Conservation (phyloP, 257 asterid species). For the Orobanche coerulescens region DNA sequence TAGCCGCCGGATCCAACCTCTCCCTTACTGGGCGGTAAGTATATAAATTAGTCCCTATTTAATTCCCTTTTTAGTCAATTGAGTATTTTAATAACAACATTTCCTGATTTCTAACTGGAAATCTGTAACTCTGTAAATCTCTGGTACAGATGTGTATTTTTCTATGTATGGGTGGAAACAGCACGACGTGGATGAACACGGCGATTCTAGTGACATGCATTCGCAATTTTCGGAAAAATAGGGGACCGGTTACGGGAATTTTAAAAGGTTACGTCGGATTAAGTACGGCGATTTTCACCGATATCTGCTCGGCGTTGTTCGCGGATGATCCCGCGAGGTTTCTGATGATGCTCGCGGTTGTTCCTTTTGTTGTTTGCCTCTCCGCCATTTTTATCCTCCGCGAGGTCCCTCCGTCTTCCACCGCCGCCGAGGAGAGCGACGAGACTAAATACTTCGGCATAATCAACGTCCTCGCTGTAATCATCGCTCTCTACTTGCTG, state of each 20-base stretch:
- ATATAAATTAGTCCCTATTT: not conserved
- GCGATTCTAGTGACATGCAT: constrained; percentile 84
- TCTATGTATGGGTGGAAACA: constrained; percentile 96
- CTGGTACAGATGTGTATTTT: constrained; percentile 66
- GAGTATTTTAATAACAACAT: not conserved
- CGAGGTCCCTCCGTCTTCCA: constrained; percentile 77
- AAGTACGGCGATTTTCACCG: constrained; percentile 97
- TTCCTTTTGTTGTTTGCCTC: constrained; percentile 71
- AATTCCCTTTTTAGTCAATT: not conserved
- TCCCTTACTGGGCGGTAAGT: constrained; percentile 85
- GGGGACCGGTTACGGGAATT: constrained; percentile 92
- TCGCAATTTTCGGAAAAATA: constrained; percentile 70
- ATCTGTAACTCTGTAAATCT: not conserved
- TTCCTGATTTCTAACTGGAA: not conserved
- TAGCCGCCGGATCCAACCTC: constrained; percentile 74
- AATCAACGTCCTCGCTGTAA: constrained; percentile 59
- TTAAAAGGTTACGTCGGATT: constrained; percentile 86
- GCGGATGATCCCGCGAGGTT: constrained; percentile 73
- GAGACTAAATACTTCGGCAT: constrained; percentile 64
- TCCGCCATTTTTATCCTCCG: constrained; percentile 74
- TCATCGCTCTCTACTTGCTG: constrained; percentile 62
- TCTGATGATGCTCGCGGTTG: constrained; percentile 57
- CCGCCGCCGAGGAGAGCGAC: constrained; percentile 47
- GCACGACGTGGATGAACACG: constrained; percentile 98
- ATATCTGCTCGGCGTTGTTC: constrained; percentile 79